Evolutionary conservation across 2,329 filamentous ascomycete species (phyloP), one percentile per base, ranked within the genome.

Genomic region (Aspergillus sp.): DNA sequence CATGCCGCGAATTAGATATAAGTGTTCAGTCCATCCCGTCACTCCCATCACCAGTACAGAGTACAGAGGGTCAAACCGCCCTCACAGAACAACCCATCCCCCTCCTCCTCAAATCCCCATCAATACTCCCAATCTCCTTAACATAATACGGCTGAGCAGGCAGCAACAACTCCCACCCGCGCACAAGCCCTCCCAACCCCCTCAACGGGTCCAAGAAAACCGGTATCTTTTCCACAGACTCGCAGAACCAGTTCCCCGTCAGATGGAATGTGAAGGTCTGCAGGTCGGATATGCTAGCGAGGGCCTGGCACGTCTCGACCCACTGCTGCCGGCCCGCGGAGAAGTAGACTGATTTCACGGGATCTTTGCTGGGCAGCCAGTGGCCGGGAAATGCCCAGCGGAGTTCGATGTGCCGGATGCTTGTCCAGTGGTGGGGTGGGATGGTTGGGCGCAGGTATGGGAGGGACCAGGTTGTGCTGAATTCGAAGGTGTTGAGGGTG

Each of bases 381-480:
- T 68, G 65, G 40, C 65, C 65, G 0, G 62, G 64, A 29, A 68
- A 68, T 0, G 65, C 63, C 63, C 64, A 68, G 55, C 63, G 61
- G 10, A 68, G 60, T 35, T 66, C 63, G 33, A 68, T 50, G 27
- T 40, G 41, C 42, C 61, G 62, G 40, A 68, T 65, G 3, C 46
- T 50, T 29, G 59, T 47, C 57, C 59, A 65, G 35, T 54, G 48
- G 4, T 59, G 52, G 2, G 42, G 4, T 5, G 58, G 62, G 31
- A 67, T 49, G 7, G 65, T 66, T 5, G 62, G 62, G 12, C 52
- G 64, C 10, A 68, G 54, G 42, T 68, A 68, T 0, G 65, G 54
- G 5, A 68, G 58, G 27, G 64, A 59, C 65, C 65, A 68, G 44
- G 65, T 65, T 41, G 62, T 67, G 49, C 63, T 67, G 51, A 68